Conservation (phyloP, 164 flowering plant species). For the Warburgia ugandensis region DNA sequence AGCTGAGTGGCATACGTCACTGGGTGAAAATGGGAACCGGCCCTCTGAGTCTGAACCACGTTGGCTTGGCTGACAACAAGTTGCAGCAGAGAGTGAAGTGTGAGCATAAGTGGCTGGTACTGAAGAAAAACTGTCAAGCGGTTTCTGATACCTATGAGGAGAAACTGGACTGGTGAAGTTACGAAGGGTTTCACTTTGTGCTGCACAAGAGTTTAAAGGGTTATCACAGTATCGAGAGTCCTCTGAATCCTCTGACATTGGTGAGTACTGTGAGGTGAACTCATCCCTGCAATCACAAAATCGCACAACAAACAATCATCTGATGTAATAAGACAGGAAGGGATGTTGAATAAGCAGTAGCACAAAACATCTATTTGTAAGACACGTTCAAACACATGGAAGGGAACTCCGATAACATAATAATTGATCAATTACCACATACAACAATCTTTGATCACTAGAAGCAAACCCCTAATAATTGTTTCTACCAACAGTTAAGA, state of each 20-base stretch:
- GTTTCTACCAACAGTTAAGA: too few species aligned
- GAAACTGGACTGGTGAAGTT: slow-evolving; percentile 76
- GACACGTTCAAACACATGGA: too few species aligned
- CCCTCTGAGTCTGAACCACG: slow-evolving; percentile 86
- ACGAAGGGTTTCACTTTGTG: slow-evolving; percentile 44
- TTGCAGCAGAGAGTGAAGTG: slow-evolving; percentile 19
- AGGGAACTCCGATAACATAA: too few species aligned
- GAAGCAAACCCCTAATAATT: too few species aligned
- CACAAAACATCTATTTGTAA: too few species aligned
- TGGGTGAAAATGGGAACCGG: slow-evolving; percentile 92
- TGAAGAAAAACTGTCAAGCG: slow-evolving; percentile 25
- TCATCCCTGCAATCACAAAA: slow-evolving; percentile 56
- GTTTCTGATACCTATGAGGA: slow-evolving; percentile 61
- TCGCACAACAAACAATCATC: not conserved
- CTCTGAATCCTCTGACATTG: slow-evolving; percentile 94
- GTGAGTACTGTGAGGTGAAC: slow-evolving; percentile 63
- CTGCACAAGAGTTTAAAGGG: slow-evolving; percentile 24
- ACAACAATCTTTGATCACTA: too few species aligned
- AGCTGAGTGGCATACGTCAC: slow-evolving; percentile 96
- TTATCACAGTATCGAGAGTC: slow-evolving; percentile 64
- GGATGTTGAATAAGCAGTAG: not conserved
- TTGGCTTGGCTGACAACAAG: slow-evolving; percentile 58
- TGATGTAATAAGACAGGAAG: not conserved
- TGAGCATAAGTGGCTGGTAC: slow-evolving; percentile 26
- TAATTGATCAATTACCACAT: too few species aligned